phyloP scores from a whole-genome alignment of 352 stramenopile species.

The Phytopythium sindhum region DNA sequence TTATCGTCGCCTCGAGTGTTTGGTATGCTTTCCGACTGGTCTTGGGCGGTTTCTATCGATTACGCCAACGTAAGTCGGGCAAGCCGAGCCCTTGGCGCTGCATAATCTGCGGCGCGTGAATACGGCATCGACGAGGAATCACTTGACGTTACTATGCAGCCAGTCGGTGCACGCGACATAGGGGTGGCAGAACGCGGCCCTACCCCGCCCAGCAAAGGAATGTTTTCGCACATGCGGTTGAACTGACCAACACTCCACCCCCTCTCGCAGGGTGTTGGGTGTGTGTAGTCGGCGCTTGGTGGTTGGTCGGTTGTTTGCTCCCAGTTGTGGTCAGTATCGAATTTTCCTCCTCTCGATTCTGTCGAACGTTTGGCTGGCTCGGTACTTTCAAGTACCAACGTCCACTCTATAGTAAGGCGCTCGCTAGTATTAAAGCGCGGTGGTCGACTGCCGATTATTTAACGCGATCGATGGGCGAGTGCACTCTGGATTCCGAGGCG shows the following conservation, averaged over 20 bases:
- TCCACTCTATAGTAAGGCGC: background rate
- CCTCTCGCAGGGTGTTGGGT: background rate
- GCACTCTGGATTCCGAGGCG: conserved; percentile 7
- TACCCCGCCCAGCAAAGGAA: background rate
- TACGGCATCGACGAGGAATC: background rate
- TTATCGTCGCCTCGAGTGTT: background rate
- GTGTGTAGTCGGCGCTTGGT: background rate
- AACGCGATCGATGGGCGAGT: background rate
- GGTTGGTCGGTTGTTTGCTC: background rate
- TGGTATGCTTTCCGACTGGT: background rate
- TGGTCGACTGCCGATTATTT: background rate
- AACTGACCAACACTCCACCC: conserved; percentile 5
- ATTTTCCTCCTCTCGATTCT: conserved; percentile 7
- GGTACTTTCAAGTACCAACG: too few species aligned
- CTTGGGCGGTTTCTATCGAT: background rate
- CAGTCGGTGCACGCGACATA: background rate
- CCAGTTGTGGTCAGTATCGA: conserved; percentile 6
- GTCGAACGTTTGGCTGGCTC: background rate
- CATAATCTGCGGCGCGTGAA: background rate
- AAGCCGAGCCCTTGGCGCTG: background rate
- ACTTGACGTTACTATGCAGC: conserved; percentile 2
- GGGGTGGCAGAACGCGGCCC: background rate
- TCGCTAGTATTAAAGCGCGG: too few species aligned
- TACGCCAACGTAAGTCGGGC: background rate
- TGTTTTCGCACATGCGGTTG: conserved; percentile 5